Evolutionary conservation across 371 early-diverging fungal species (phyloP), one percentile per base, ranked within the genome.

Genomic region (Mortierella sp.): DNA sequence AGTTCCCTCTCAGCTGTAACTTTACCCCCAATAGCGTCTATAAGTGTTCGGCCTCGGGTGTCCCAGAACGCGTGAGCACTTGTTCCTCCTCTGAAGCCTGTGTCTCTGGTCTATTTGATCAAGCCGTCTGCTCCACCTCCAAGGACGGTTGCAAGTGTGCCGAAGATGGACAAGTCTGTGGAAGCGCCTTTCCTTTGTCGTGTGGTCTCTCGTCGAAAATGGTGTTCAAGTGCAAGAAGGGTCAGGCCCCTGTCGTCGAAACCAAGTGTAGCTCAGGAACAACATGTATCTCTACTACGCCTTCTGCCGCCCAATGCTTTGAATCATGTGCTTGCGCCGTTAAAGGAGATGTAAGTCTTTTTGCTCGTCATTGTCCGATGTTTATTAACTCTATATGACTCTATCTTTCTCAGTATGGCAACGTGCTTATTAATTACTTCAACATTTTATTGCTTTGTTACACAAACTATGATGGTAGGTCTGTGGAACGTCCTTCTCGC

Each of bases 81-180:
- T 72, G 73, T 52, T 16, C 31, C 14, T n/a, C 47, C 19, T 42
- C 38, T 28, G 28, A 26, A 45, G 16, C 34, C 14, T 74, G 75
- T 58, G 60, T 26, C 47, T 6, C 73, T 21, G 50, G 63, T 4
- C 31, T 31, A 0, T 34, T 31, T 0, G 47, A 28, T 21, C 14
- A 21, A 6, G 45, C 71, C 13, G 71, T 16, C 16, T 44, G 52
- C 6, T 11, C 28, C 2, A 38, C 34, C 24, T 70, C 57, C 38
- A 38, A 68, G 52, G 16, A 44, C 11, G 58, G 28, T n/a, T 74
- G 74, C 74, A 74, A 74, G 57, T 74, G 74, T 34, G 10, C 31
- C 26, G 50, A 42, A 1, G 34, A 45, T 16, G 72, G 72, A 14
- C 8, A 50, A n/a, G 52, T 72, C 52, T 72, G 72, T 50, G 72